Evolutionary conservation across 2,329 filamentous ascomycete genomes (phyloP).

Genomic region (Emergomyces africanus): DNA sequence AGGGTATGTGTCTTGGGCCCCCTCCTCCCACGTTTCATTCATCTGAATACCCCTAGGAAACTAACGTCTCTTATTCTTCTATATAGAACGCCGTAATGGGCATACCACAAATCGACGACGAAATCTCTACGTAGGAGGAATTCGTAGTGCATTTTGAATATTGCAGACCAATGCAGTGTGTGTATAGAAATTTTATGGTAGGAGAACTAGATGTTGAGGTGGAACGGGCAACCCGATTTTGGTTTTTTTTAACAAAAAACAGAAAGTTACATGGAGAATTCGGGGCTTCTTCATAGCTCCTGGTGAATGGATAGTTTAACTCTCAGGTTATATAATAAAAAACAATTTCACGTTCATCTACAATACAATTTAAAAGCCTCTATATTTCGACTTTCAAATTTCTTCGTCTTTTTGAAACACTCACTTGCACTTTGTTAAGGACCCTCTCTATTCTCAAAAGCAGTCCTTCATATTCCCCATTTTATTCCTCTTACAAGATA

Average conservation of each 20-base stretch:
- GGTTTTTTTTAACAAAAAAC: neutral
- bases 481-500: neutral
- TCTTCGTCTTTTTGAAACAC: neutral
- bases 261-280: neutral
- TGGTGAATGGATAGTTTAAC: neutral
- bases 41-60: neutral
- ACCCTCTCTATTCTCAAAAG: neutral
- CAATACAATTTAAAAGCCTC: neutral
- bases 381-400: neutral
- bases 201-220: neutral
- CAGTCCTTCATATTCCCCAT: neutral
- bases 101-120: neutral
- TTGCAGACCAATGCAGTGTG: neutral
- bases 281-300: neutral
- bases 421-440: neutral
- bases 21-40: neutral
- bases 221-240: neutral
- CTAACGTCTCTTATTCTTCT: neutral
- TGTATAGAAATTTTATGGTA: neutral
- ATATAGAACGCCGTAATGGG: conserved; percentile 10
- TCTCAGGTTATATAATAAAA: neutral
- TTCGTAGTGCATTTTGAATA: neutral
- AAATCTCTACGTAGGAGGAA: neutral
- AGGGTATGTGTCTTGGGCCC: conserved; percentile 36
- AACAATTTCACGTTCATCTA: neutral